Conservation (phyloP, 75 land plant species). For the Chamaecyparis obtusa region DNA sequence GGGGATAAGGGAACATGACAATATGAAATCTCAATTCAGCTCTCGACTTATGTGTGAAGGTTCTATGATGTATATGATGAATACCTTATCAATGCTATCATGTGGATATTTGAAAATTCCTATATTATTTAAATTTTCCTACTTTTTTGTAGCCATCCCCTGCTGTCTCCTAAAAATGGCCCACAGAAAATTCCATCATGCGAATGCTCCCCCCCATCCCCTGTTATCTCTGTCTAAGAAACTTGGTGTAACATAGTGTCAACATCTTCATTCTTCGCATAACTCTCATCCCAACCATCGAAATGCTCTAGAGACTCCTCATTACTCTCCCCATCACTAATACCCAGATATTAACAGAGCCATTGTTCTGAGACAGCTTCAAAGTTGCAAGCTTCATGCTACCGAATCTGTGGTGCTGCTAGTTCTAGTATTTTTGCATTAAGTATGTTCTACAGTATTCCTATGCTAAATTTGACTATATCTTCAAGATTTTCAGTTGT, state of each 20-base stretch:
- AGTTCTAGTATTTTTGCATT: neutral
- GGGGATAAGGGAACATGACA: neutral
- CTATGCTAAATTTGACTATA: neutral
- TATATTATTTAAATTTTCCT: too few species aligned
- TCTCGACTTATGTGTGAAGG: too few species aligned
- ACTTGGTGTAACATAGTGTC: neutral
- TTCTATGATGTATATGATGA: too few species aligned
- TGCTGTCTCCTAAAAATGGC: too few species aligned
- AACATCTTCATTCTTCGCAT: neutral
- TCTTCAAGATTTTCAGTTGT: neutral
- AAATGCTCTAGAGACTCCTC: neutral
- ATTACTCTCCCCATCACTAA: neutral
- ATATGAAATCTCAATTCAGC: too few species aligned
- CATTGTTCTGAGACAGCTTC: neutral
- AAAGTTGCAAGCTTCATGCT: neutral
- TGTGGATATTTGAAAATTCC: too few species aligned
- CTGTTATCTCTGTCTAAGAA: too few species aligned
- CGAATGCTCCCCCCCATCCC: too few species aligned
- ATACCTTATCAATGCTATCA: too few species aligned
- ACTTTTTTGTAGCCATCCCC: too few species aligned
- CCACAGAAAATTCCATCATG: too few species aligned
- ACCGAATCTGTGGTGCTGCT: neutral
- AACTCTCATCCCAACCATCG: neutral
- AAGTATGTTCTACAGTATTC: neutral
- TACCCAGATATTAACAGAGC: neutral